Evolutionary conservation across 2,329 filamentous ascomycete genomes (phyloP), one percentile per base, ranked within the genome.

Genomic region (Diaporthe australafricana): DNA sequence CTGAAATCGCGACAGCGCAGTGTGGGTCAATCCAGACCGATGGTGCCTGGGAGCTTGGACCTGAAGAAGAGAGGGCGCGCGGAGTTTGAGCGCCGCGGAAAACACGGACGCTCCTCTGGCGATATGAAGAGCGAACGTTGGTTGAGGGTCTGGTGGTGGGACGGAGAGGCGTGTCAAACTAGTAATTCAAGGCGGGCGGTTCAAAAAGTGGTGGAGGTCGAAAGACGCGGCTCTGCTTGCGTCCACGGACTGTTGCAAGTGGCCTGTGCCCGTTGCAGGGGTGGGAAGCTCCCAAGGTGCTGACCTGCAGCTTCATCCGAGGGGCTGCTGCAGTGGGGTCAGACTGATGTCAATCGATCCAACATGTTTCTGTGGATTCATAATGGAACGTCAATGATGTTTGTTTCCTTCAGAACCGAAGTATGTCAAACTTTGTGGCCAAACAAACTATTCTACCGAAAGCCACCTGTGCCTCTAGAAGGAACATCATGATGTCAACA

Each of bases 171-270:
- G 30, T 50, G 30, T 50, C 60, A 38, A 35, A 5, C 32, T 35
- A 35, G 5, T 22, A 45, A 65, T n/a, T 50, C 42, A 38, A 65
- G 25, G 45, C 60, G 42, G 11, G 60, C 38, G 60, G 78, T 76
- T 78, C 78, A 63, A 80, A 79, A 78, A 80, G 35, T 78, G 78
- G 67, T 83, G 82, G 42, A 80, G 75, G 0, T 80, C 82, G 75
- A 79, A 81, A 0, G 80, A 80, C 48, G 78, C 74, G 6, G 81
- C 67, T 69, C 67, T 57, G 67, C 53, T 47, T 11, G 45, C 56
- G 27, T 25, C 27, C 30, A 56, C 42, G 30, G 32, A 38, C 8
- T 17, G 25, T 30, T 60, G 53, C 45, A 22, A 9, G n/a, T 40
- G 53, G 67, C 42, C 20, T 17, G 67, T 60, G 53, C 45, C 7